Conservation (phyloP, 1,139 yeast species). For the Blastobotrys indianensis region DNA sequence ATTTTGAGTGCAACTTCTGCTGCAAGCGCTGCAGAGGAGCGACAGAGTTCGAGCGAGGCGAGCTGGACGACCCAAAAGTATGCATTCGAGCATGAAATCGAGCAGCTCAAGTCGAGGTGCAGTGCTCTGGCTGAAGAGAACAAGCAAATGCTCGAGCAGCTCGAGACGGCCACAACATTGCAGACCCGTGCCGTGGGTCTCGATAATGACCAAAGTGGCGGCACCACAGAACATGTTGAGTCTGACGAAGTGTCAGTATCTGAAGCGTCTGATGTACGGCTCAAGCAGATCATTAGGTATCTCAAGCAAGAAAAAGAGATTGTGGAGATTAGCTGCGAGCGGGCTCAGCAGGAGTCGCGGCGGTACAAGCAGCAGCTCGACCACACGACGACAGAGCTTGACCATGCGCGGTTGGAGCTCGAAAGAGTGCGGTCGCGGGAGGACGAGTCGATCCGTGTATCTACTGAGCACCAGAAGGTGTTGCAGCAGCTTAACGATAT, state of each 20-base stretch:
- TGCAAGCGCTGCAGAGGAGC: conserved; percentile 32
- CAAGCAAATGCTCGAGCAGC: conserved; percentile 59
- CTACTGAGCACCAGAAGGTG: conserved; percentile 49
- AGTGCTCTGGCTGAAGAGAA: conserved; percentile 63
- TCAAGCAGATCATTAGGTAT: conserved; percentile 54
- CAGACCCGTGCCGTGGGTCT: not conserved
- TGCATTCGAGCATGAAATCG: conserved; percentile 50
- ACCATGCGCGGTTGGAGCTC: conserved; percentile 31
- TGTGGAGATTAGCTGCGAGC: conserved; percentile 53
- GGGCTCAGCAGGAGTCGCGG: conserved; percentile 45
- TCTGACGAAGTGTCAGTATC: conserved; percentile 5
- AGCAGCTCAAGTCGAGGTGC: conserved; percentile 41
- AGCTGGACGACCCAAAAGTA: conserved; percentile 42
- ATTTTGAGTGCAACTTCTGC: conserved; percentile 35
- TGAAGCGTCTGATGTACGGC: conserved; percentile 31
- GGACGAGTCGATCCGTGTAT: conserved; percentile 38
- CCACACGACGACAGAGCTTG: conserved; percentile 30
- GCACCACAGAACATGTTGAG: not conserved
- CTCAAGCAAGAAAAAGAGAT: conserved; percentile 76
- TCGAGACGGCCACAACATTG: conserved; percentile 39
- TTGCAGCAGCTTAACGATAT: conserved; percentile 61
- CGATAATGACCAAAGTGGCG: conserved; percentile 8
- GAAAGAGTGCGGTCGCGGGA: conserved; percentile 36
- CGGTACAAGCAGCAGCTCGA: conserved; percentile 39
- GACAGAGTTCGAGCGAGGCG: conserved; percentile 35